A percentile compares a stretch with the other conserved stretches of the same genome.
Conservation (phyloP, 352 stramenopile species). For the Phytopythium oedochilum region DNA sequence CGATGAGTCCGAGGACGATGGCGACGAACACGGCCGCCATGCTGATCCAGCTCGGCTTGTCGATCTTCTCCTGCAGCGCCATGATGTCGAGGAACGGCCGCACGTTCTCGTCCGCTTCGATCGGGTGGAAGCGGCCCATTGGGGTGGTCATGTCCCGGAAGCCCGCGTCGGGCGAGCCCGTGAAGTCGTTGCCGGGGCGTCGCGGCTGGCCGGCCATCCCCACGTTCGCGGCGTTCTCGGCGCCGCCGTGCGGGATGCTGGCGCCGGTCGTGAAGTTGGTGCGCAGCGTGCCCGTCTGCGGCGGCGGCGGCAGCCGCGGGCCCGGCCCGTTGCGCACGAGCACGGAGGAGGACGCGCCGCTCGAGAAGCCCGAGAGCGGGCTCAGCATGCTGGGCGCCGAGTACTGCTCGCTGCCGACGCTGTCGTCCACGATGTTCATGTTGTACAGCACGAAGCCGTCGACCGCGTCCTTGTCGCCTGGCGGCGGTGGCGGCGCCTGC, state of each 20-base stretch:
- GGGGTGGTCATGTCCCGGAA: slow-evolving; percentile 62
- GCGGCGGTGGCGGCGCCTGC: not conserved
- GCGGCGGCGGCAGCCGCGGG: slow-evolving; percentile 31
- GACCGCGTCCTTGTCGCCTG: not conserved
- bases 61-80: slow-evolving; percentile 27
- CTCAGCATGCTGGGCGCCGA: slow-evolving; percentile 30
- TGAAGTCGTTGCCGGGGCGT: slow-evolving; percentile 9
- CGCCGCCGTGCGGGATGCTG: slow-evolving; percentile 6
- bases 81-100: slow-evolving; percentile 24
- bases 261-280: slow-evolving; percentile 63
- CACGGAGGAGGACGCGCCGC: slow-evolving; percentile 25
- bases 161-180: slow-evolving; percentile 32
- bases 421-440: slow-evolving; percentile 42
- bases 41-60: slow-evolving; percentile 28
- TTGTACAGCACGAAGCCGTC: slow-evolving; percentile 40
- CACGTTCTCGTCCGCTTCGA: slow-evolving; percentile 8
- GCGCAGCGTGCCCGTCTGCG: slow-evolving; percentile 42
- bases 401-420: slow-evolving; percentile 25
- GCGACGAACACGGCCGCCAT: slow-evolving; percentile 47
- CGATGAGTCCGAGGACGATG: slow-evolving; percentile 33
- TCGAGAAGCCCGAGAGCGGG: slow-evolving; percentile 32
- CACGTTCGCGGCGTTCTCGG: slow-evolving; percentile 5
- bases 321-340: slow-evolving; percentile 21
- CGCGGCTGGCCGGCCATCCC: slow-evolving; percentile 11
- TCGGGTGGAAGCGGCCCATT: slow-evolving; percentile 7